Evolutionary conservation across 1,139 yeast genomes (phyloP).

Genomic region (Taphrina betulina): DNA sequence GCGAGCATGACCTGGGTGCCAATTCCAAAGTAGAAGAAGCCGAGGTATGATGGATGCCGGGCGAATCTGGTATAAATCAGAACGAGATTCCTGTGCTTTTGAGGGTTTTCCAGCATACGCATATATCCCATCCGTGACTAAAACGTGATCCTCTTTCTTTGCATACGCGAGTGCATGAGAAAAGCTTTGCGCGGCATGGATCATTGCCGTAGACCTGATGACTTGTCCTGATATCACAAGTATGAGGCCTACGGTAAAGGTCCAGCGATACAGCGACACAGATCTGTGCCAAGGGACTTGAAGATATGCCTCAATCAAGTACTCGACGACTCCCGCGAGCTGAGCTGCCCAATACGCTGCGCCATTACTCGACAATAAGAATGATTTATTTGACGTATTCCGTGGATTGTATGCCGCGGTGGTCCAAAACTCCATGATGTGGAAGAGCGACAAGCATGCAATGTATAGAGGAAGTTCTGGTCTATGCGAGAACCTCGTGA

Average conservation of each 20-base stretch:
- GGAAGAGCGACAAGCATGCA: slow-evolving; percentile 60
- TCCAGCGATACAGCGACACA: neutral
- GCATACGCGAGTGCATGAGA: slow-evolving; percentile 69
- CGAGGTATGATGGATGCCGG: slow-evolving; percentile 89
- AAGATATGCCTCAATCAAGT: slow-evolving; percentile 46
- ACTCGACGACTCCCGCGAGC: slow-evolving; percentile 53
- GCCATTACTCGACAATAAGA: slow-evolving; percentile 76
- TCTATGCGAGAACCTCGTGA: neutral
- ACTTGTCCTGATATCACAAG: slow-evolving; percentile 61
- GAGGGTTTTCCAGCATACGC: no score
- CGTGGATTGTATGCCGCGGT: slow-evolving; percentile 72
- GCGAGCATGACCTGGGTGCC: slow-evolving; percentile 73
- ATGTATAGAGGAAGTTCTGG: slow-evolving; percentile 52
- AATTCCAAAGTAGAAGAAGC: slow-evolving; percentile 90
- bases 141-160: slow-evolving; percentile 56
- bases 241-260: slow-evolving; percentile 50
- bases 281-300: slow-evolving; percentile 45
- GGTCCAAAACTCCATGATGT: slow-evolving; percentile 72
- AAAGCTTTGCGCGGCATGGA: slow-evolving; percentile 82
- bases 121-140: slow-evolving; percentile 76
- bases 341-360: slow-evolving; percentile 66
- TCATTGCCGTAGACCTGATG: slow-evolving; percentile 74
- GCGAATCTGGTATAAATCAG: slow-evolving; percentile 16
- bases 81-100: no score
- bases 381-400: slow-evolving; percentile 59